Base-by-base conservation (phyloP, 345 rosid genomes). In the Conringia planisiliqua region DNA sequence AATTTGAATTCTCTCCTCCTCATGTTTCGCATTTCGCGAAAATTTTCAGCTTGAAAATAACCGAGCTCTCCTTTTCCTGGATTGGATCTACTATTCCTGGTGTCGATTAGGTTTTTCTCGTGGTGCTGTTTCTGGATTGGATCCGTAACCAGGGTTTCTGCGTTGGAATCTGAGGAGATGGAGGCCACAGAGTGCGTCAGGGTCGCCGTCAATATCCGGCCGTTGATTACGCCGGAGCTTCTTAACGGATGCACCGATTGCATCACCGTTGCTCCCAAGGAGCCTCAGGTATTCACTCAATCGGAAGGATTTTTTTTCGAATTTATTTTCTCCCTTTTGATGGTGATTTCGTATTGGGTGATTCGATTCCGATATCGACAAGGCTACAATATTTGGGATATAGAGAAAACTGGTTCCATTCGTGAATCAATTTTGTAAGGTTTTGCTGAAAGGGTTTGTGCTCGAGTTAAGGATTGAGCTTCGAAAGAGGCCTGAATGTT, bases 171-270 rank as follows among this genome's bases (percentile, higher is more conserved):
- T 42, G n/a, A 7, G 66, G 70, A 26, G 40, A 89, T 89, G 95
- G 95, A 89, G 55, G 79, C 54, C 59, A 51, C 85, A 6, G 89
- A 84, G 79, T 87, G 89, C 65, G 99, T 95, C 26, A 83, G 85
- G 58, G 98, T 95, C 16, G 98, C 99, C 0, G 97, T 95, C 36
- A 92, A 95, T 33, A 84, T 95, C 13, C 87, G 99, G 0, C 98
- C 99, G 38, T 63, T 92, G 58, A 95, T 95, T 70, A 92, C 97
- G 5, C 73, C 90, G 10, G 99, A 95, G 86, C 97, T 95, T 77
- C 81, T 89, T 11, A 80, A 79, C 52, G 99, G 98, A 20, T 90
- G 96, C 47, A 87, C 92, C 1, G 98, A 95, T 83, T 92, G 97
- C 81, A 90, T 92, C 81, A 86, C 92, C 27, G 84, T 92, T 4